Base-by-base conservation (phyloP, 2,329 filamentous ascomycete species). In the Penicillium crustosum region DNA sequence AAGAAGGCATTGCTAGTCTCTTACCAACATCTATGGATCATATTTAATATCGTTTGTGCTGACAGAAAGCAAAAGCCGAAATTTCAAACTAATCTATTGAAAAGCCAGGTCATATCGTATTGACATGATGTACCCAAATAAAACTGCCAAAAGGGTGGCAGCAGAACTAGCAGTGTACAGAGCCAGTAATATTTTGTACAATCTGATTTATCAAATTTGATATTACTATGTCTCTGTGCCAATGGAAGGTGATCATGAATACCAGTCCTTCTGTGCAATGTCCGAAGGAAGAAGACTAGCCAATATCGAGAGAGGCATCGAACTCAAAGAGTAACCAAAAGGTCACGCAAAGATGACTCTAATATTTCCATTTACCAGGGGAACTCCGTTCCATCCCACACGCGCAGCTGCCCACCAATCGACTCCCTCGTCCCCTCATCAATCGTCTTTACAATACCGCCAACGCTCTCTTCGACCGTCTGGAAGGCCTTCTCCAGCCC, bases 391-490 rank as follows among this genome's bases (percentile, higher is more conserved):
- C 48, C 48, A 29, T 50, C 48, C 33, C 33, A 50, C 33, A 27
- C 33, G 23, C 21, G 33, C 15, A 50, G 12, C 48, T 39, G 6
- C 23, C 7, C 48, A 29, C 48, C 33, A 29, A 38, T 10, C 15
- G 48, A 38, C 35, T 39, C 48, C 35, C 33, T 38, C 8, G 48
- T 50, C 15, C 33, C 33, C 17, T 38, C 47, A 51, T 66, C 61
- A 38, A 66, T 66, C 21, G 64, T 27, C 19, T 62, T 60, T 21
- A 66, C 43, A n/a, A 68, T 13, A 7, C 62, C 64, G 5, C 43
- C 41, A 6, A 57, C 59, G 47, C 59, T 66, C 7, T 70, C 62
- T 6, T 68, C 62, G 13, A 68, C 29, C 6, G 64, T 66, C 19
- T 65, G 44, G 10, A 39, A 17, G 2, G 66, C 66, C 36, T 64